Percentiles rank a stretch among this genome's conserved stretches.
These are phyloP conservation scores for Eragrostis nindensis DNA, from an alignment of 176 grass and related monocot genomes.

Conservation along the genomic window DNA sequence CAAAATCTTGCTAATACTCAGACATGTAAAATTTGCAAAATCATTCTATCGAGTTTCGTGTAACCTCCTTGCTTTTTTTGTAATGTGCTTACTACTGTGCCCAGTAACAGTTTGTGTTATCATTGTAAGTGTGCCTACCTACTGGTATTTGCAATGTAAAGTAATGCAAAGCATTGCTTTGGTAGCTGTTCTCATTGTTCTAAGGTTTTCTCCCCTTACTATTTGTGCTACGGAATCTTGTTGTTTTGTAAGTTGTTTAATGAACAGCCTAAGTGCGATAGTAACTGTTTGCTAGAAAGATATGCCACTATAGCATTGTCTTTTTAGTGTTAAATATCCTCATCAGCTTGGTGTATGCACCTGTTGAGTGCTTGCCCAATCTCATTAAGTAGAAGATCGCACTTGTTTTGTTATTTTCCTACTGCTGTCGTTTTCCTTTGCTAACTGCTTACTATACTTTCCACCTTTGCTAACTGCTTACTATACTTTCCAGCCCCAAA, in stretches of 20 bases:
- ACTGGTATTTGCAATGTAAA: not conserved
- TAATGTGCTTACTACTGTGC: not conserved
- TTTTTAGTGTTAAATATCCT: constrained; percentile 34
- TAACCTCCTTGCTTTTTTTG: not conserved
- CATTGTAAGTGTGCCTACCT: not conserved
- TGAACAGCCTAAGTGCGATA: constrained; percentile 22
- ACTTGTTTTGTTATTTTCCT: constrained; percentile 17
- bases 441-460: constrained; percentile 40
- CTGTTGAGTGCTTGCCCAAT: constrained; percentile 33
- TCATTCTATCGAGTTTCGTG: not conserved
- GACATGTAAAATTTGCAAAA: not conserved
- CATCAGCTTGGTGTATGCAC: not conserved
- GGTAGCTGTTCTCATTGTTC: not conserved
- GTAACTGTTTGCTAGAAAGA: constrained; percentile 10
- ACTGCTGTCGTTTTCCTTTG: constrained; percentile 3
- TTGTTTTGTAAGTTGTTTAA: constrained; percentile 27
- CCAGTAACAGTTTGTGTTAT: not conserved
- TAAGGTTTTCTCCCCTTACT: constrained; percentile 1
- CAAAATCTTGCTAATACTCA: constrained; percentile 4
- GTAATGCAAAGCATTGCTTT: not conserved
- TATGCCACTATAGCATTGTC: not conserved
- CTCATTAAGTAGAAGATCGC: not conserved
- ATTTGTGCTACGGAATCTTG: not conserved
- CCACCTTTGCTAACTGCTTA: too few species aligned
- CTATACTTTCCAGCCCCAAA: constrained; percentile 92